Evolutionary conservation across 2,329 filamentous ascomycete species (phyloP).

Genomic region (Neonectria magnoliae): DNA sequence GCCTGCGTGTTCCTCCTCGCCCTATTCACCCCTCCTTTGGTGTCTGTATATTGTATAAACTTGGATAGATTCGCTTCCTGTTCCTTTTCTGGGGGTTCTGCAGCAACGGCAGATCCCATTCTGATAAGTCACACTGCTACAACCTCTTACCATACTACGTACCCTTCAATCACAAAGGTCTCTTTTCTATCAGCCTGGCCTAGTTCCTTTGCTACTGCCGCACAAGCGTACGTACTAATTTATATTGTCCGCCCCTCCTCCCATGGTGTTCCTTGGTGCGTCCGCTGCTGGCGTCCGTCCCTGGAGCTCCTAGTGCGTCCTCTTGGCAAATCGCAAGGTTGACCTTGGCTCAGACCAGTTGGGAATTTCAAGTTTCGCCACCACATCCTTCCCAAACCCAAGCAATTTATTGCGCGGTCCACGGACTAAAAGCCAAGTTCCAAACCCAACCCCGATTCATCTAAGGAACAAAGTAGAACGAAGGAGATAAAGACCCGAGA

Average conservation of each 20-base stretch:
- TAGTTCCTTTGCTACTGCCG: not conserved
- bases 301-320: not conserved
- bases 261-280: not conserved
- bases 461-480: not conserved
- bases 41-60: not conserved
- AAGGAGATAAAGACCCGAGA: not conserved
- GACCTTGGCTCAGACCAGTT: constrained; percentile 31
- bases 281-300: not conserved
- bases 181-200: not conserved
- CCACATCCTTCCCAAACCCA: constrained; percentile 19
- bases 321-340: constrained; percentile 32
- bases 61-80: not conserved
- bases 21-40: not conserved
- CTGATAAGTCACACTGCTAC: not conserved
- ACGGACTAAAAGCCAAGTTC: not conserved
- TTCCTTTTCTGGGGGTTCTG: not conserved
- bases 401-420: constrained; percentile 11
- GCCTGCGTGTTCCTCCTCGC: not conserved
- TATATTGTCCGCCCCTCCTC: not conserved
- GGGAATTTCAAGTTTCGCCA: constrained; percentile 37
- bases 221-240: not conserved
- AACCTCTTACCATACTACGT: not conserved
- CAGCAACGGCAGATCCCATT: not conserved
- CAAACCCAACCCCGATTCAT: not conserved
- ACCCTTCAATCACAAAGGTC: not conserved